Evolutionary conservation across 2,329 filamentous ascomycete species (phyloP).

Genomic region (Cordyceps javanica): DNA sequence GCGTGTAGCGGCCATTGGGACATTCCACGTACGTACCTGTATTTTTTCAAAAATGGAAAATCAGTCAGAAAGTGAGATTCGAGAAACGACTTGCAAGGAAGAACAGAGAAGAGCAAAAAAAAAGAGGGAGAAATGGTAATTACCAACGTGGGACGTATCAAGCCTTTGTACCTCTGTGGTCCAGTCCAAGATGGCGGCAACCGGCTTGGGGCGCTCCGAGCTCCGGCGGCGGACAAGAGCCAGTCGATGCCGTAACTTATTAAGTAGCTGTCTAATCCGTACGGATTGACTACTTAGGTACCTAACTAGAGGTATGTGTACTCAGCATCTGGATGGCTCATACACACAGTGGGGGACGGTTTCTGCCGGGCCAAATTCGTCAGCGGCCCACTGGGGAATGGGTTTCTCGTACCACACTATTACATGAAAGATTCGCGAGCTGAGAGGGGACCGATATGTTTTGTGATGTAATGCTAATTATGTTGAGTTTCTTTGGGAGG

Average conservation of each 20-base stretch:
- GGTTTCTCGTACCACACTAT: conserved; percentile 13
- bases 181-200: background rate
- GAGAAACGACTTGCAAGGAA: background rate
- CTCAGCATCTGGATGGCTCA: background rate
- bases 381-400: conserved; percentile 4
- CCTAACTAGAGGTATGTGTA: too few relatives aligned
- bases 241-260: too few relatives aligned
- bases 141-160: conserved; percentile 5
- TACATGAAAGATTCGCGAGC: conserved; percentile 7
- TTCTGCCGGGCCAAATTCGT: conserved; percentile 16
- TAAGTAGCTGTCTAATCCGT: too few relatives aligned
- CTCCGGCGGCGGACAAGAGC: conserved; percentile 3
- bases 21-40: conserved; percentile 26
- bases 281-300: too few relatives aligned
- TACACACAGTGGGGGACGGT: conserved; percentile 7
- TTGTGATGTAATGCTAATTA: conserved; percentile 5
- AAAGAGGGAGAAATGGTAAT: background rate
- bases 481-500: background rate
- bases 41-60: background rate
- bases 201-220: conserved; percentile 6
- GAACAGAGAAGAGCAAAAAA: background rate
- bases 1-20: conserved; percentile 17
- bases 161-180: background rate
- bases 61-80: background rate
- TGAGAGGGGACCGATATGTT: background rate